Percentiles rank a stretch among this genome's conserved stretches.
Conservation (phyloP, 2,329 filamentous ascomycete genomes). For the Xylariaceae sp. region DNA sequence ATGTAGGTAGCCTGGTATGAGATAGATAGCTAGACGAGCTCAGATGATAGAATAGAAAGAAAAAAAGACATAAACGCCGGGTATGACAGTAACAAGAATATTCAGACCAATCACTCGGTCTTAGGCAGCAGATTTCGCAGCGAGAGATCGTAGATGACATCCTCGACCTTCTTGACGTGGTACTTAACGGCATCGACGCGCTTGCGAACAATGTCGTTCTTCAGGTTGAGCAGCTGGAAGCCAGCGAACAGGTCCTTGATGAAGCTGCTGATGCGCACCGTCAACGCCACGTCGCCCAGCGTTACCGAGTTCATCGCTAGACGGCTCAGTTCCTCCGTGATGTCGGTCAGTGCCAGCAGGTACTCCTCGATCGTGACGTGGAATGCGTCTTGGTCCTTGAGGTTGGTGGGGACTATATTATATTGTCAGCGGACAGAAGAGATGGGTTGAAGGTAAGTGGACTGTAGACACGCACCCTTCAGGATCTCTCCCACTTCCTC, state of each 20-base stretch:
- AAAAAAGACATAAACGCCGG: neutral
- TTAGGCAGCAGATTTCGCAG: conserved; percentile 73
- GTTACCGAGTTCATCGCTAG: conserved; percentile 94
- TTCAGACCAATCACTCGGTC: conserved; percentile 13
- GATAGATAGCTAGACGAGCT: too few species aligned
- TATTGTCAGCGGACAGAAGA: neutral
- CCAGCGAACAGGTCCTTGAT: conserved; percentile 93
- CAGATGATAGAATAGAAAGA: neutral
- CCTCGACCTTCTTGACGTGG: conserved; percentile 94
- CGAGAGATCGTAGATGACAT: conserved; percentile 93
- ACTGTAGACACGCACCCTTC: conserved; percentile 48
- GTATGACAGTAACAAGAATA: neutral
- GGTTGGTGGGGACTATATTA: conserved; percentile 74
- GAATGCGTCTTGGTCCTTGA: conserved; percentile 85
- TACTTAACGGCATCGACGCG: conserved; percentile 94
- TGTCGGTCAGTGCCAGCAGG: conserved; percentile 76
- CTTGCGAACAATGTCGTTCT: conserved; percentile 87
- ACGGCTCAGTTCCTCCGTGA: conserved; percentile 85
- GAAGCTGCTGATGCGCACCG: conserved; percentile 82
- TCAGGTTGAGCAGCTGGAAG: conserved; percentile 95
- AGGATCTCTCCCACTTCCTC: conserved; percentile 80
- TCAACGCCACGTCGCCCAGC: conserved; percentile 78
- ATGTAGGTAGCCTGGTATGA: too few species aligned
- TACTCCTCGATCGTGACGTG: conserved; percentile 98
- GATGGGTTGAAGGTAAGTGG: neutral